phyloP scores from a whole-genome alignment of 73 alveolate species.

The Paramecium biaurelia region DNA sequence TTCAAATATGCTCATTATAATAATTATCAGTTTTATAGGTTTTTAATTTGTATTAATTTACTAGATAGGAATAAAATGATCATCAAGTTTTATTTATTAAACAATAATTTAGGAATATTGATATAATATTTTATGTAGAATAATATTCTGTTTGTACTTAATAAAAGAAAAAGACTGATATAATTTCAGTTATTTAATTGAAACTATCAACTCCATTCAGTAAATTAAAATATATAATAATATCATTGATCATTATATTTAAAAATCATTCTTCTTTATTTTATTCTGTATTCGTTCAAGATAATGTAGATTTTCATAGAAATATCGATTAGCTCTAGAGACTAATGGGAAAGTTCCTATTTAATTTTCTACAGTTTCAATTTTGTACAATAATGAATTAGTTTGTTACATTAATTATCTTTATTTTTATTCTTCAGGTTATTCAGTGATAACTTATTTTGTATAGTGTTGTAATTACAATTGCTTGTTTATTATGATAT shows the following conservation, averaged over 20 bases:
- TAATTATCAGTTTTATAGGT: no score
- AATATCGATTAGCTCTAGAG: neutral
- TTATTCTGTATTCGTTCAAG: neutral
- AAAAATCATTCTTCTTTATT: neutral
- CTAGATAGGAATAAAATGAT: no score
- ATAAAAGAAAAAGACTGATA: no score
- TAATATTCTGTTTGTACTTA: no score
- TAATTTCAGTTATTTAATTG: no score
- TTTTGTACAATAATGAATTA: neutral
- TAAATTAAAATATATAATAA: no score
- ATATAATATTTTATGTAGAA: no score
- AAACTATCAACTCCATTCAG: no score
- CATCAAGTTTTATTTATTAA: no score
- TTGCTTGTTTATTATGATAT: neutral
- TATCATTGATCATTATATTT: neutral
- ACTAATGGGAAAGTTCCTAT: neutral
- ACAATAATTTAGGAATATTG: no score
- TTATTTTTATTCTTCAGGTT: neutral
- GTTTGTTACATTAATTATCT: neutral
- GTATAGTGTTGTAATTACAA: neutral
- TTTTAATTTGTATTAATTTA: no score
- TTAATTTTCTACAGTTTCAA: neutral
- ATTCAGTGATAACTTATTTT: neutral
- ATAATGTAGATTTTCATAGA: neutral
- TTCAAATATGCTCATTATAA: no score